A percentile compares a stretch with the other conserved stretches of the same genome.
Conservation (phyloP, 1,139 yeast genomes). For the Protomyces gravidus region DNA sequence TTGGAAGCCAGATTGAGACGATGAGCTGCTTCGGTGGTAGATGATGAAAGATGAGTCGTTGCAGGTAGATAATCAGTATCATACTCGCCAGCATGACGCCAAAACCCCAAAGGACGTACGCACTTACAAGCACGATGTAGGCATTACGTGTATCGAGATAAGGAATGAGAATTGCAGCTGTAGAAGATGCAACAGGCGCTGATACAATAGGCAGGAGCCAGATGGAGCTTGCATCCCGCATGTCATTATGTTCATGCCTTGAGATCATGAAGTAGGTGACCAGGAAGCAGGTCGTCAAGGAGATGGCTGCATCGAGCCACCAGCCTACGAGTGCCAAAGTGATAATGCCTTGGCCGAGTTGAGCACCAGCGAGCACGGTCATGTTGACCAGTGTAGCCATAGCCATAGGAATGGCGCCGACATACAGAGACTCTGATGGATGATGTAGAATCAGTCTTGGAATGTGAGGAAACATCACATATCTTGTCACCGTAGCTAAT, state of each 20-base stretch:
- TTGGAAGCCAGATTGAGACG: constrained; percentile 22
- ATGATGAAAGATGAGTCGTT: constrained; percentile 22
- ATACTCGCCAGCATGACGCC: constrained; percentile 25
- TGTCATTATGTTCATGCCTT: constrained; percentile 14
- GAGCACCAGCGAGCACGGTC: constrained; percentile 14
- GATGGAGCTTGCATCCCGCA: constrained; percentile 16
- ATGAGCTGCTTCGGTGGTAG: constrained; percentile 25
- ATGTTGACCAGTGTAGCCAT: constrained; percentile 27
- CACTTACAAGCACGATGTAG: constrained; percentile 12
- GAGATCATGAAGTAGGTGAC: constrained; percentile 27
- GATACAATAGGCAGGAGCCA: constrained; percentile 26
- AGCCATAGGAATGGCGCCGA: constrained; percentile 28
- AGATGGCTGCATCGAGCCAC: constrained; percentile 23
- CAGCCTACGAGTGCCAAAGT: constrained; percentile 8
- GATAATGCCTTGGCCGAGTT: constrained; percentile 8
- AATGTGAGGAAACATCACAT: constrained; percentile 18
- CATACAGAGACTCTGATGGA: constrained; percentile 18
- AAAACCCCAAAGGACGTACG: constrained; percentile 21
- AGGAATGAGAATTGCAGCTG: constrained; percentile 21
- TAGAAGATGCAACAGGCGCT: constrained; percentile 20
- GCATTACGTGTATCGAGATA: constrained; percentile 10
- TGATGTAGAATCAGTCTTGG: constrained; percentile 13
- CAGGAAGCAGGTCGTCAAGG: constrained; percentile 8
- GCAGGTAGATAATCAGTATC: constrained; percentile 21
- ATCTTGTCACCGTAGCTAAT: constrained; percentile 6